These are phyloP conservation scores for Botrytis elliptica DNA, from an alignment of 2,329 filamentous ascomycete genomes.

Conservation along the genomic window DNA sequence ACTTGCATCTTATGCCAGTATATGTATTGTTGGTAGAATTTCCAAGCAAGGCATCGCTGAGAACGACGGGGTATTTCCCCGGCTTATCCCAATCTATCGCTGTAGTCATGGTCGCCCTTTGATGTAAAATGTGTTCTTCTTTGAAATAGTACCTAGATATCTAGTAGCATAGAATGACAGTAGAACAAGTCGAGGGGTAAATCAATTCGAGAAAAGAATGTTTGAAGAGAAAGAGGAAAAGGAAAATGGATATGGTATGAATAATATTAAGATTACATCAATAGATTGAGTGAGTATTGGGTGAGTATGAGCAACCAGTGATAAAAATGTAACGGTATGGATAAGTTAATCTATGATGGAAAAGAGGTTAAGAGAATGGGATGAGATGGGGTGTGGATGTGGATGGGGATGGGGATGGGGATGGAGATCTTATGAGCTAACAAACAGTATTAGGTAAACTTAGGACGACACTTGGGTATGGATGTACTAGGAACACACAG, in stretches of 20 bases:
- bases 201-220: background rate
- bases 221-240: background rate
- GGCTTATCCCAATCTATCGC: slow-evolving; percentile 58
- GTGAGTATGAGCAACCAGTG: background rate
- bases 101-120: slow-evolving; percentile 25
- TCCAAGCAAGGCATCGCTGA: slow-evolving; percentile 60
- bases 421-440: background rate
- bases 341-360: background rate
- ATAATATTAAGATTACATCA: background rate
- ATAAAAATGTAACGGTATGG: background rate
- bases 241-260: background rate
- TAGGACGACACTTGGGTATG: background rate
- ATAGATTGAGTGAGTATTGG: background rate
- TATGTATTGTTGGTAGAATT: slow-evolving; percentile 57
- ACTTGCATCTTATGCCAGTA: slow-evolving; percentile 60
- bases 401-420: background rate
- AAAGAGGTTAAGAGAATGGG: background rate
- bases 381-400: background rate
- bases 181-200: background rate
- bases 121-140: background rate
- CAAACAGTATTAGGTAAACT: background rate
- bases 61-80: slow-evolving; percentile 61
- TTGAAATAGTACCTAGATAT: background rate
- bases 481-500: too few species aligned
- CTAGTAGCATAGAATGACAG: background rate